Conservation (phyloP, 2,329 filamentous ascomycete genomes). For the Microsporum audouinii region DNA sequence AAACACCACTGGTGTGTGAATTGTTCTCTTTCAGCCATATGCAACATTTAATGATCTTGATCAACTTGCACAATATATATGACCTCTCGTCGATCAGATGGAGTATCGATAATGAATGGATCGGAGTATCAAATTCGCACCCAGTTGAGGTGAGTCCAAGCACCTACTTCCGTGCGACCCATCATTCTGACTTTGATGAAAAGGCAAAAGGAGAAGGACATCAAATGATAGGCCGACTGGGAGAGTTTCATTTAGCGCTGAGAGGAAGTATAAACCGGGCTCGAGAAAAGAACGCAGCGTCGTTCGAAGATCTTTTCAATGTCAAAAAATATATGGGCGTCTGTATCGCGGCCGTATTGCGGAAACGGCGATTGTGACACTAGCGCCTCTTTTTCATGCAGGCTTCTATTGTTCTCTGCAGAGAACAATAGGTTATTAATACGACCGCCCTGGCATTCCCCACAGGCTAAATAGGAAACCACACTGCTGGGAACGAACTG, state of each 20-base stretch:
- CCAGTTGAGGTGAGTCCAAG: not conserved
- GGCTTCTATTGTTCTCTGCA: constrained; percentile 3
- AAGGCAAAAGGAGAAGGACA: not conserved
- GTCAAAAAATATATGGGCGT: not conserved
- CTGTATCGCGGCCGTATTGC: constrained; percentile 1
- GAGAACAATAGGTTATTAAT: constrained; percentile 5
- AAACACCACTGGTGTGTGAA: not conserved
- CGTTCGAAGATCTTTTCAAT: not conserved
- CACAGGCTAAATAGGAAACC: constrained; percentile 3
- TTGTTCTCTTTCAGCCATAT: not conserved
- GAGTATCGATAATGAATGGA: not conserved
- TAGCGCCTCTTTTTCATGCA: constrained; percentile 3
- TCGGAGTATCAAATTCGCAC: not conserved
- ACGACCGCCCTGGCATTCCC: not conserved
- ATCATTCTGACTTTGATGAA: not conserved
- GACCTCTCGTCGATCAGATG: not conserved
- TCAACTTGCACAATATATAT: not conserved
- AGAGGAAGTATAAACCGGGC: not conserved
- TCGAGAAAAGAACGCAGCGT: not conserved
- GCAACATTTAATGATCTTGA: not conserved
- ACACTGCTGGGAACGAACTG: not conserved
- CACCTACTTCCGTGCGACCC: not conserved
- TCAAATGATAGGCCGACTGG: not conserved
- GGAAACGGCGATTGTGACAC: constrained; percentile 1
- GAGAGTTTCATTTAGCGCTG: constrained; percentile 1